phyloP scores from a whole-genome alignment of 2,329 filamentous ascomycete genomes.

The Ascochyta rabiei region DNA sequence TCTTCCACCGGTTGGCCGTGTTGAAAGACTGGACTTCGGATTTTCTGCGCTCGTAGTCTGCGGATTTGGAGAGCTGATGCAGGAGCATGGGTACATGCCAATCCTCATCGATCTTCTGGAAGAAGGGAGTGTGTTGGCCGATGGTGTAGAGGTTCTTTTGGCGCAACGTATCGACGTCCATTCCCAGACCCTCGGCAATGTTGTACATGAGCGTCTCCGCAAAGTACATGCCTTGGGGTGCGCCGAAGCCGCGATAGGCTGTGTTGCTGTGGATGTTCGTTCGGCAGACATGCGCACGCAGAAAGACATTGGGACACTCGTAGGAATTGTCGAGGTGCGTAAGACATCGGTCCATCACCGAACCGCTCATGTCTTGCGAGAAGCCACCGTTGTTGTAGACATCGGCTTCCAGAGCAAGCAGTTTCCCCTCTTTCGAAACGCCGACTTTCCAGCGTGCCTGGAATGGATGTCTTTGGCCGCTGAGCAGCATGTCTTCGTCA shows the following conservation, averaged over 20 bases:
- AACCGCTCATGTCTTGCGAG: slow-evolving; percentile 69
- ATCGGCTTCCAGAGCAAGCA: slow-evolving; percentile 88
- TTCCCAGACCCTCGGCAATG: slow-evolving; percentile 83
- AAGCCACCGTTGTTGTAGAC: slow-evolving; percentile 91
- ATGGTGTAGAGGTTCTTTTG: slow-evolving; percentile 84
- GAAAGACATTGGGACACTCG: slow-evolving; percentile 79
- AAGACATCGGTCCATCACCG: slow-evolving; percentile 83
- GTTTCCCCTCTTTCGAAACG: slow-evolving; percentile 86
- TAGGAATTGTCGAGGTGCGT: slow-evolving; percentile 90
- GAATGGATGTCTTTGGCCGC: slow-evolving; percentile 91
- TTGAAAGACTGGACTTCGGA: slow-evolving; percentile 79
- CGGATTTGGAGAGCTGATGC: slow-evolving; percentile 77
- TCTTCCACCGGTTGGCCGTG: slow-evolving; percentile 83
- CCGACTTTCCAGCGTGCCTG: slow-evolving; percentile 87
- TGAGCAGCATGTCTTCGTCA: slow-evolving; percentile 92
- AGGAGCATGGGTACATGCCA: slow-evolving; percentile 96
- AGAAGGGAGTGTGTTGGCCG: slow-evolving; percentile 83
- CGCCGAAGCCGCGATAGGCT: slow-evolving; percentile 93
- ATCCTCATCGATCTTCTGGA: slow-evolving; percentile 78
- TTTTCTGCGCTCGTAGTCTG: slow-evolving; percentile 72
- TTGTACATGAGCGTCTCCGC: slow-evolving; percentile 87
- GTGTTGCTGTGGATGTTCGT: slow-evolving; percentile 98
- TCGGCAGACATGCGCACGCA: slow-evolving; percentile 85
- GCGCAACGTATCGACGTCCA: slow-evolving; percentile 79
- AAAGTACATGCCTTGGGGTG: slow-evolving; percentile 93